A percentile compares a stretch with the other conserved stretches of the same genome.
Evolutionary conservation across 495 filamentous ascomycete genomes (phyloP).

Genomic region (Parachaetomium inaequale): DNA sequence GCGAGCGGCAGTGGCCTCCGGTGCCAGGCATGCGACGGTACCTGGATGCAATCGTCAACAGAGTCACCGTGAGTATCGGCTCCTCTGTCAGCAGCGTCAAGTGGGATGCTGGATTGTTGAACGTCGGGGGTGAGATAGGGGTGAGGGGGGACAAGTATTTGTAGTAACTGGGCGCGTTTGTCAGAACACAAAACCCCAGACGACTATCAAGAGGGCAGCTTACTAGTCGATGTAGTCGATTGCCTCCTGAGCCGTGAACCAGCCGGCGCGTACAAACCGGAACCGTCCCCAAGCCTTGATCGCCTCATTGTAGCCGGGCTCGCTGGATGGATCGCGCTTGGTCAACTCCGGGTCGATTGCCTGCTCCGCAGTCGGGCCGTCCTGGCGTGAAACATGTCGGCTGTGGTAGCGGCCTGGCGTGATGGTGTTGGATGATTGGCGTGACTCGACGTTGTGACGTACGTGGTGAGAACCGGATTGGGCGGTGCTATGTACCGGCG

Average conservation of each 20-base stretch:
- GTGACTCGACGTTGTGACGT: slow-evolving; percentile 21
- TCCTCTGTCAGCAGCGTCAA: slow-evolving; percentile 78
- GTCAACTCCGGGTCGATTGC: slow-evolving; percentile 39
- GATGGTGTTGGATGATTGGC: slow-evolving; percentile 23
- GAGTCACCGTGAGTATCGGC: slow-evolving; percentile 83
- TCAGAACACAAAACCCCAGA: not conserved
- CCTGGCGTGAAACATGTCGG: slow-evolving; percentile 25
- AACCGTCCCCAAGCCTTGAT: slow-evolving; percentile 84
- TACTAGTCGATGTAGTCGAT: slow-evolving; percentile 92
- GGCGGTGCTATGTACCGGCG: slow-evolving; percentile 11
- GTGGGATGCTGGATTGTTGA: slow-evolving; percentile 69
- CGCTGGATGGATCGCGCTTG: slow-evolving; percentile 32
- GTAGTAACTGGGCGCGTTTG: slow-evolving; percentile 64
- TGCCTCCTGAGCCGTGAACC: slow-evolving; percentile 91
- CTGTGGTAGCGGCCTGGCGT: slow-evolving; percentile 16
- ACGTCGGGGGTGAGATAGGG: slow-evolving; percentile 83
- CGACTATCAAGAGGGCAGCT: slow-evolving; percentile 22
- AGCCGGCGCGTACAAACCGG: slow-evolving; percentile 89
- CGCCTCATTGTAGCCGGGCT: slow-evolving; percentile 60
- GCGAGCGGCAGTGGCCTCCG: slow-evolving; percentile 76
- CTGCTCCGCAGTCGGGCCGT: slow-evolving; percentile 24
- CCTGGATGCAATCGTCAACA: slow-evolving; percentile 85
- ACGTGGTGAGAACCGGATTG: slow-evolving; percentile 20
- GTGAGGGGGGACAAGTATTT: slow-evolving; percentile 84
- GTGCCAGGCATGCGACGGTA: slow-evolving; percentile 76